These are phyloP conservation scores for Triangularia verruculosa DNA, from an alignment of 2,329 filamentous ascomycete genomes.

Conservation along the genomic window DNA sequence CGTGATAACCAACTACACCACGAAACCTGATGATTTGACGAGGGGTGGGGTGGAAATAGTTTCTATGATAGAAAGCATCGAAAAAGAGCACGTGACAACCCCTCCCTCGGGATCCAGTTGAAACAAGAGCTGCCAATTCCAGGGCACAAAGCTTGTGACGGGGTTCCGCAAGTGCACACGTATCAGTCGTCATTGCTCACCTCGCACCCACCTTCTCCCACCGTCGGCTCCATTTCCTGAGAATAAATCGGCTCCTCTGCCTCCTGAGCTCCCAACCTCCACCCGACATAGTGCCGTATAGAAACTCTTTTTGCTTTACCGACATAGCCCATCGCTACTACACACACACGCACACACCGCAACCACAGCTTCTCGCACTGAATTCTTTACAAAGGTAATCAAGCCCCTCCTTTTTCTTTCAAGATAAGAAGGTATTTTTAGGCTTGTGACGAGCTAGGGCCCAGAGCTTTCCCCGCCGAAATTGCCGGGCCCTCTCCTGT, in stretches of 20 bases:
- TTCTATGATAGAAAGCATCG: not conserved
- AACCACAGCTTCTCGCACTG: not conserved
- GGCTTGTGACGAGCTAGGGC: not conserved
- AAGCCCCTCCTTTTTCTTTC: not conserved
- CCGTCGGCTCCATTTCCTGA: conserved; percentile 10
- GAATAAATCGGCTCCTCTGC: conserved; percentile 15
- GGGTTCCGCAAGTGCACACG: conserved; percentile 27
- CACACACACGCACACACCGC: no score
- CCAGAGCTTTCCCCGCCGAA: conserved; percentile 9
- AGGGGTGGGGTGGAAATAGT: not conserved
- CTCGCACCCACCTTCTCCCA: conserved; percentile 12
- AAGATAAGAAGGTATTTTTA: not conserved
- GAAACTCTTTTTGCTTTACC: not conserved
- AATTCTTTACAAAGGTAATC: not conserved
- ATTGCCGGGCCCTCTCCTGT: conserved; percentile 14
- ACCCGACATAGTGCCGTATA: not conserved
- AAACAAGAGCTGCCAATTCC: conserved; percentile 8
- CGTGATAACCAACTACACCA: conserved; percentile 47
- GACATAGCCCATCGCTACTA: not conserved
- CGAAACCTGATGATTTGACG: conserved; percentile 20
- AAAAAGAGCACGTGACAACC: conserved; percentile 14
- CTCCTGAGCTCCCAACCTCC: conserved; percentile 1
- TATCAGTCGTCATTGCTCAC: conserved; percentile 29
- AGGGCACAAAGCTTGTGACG: conserved; percentile 25
- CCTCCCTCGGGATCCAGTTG: conserved; percentile 15